phyloP scores from a whole-genome alignment of 106 monocot species.

The Agapanthus africanus region DNA sequence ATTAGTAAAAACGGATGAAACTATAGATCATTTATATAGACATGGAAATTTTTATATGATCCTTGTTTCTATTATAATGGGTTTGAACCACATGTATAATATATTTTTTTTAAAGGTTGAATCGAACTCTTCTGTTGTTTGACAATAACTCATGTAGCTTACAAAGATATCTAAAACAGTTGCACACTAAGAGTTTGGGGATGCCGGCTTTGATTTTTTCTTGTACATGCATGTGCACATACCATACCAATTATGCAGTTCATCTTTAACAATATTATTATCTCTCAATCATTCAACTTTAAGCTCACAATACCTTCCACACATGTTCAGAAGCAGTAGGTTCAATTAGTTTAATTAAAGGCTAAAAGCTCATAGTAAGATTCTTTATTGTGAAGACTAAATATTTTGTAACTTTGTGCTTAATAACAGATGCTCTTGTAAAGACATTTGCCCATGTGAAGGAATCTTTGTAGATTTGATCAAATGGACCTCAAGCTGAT shows the following conservation, averaged over 20 bases:
- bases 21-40: neutral
- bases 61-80: neutral
- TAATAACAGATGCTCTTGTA: neutral
- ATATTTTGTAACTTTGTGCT: too few species aligned
- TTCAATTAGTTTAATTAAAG: neutral
- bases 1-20: neutral
- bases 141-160: neutral
- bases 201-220: neutral
- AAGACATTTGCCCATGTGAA: neutral
- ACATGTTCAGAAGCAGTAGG: neutral
- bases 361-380: neutral
- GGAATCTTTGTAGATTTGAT: too few species aligned
- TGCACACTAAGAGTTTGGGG: neutral
- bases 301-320: too few species aligned
- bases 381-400: neutral
- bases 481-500: neutral
- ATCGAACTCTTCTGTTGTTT: neutral
- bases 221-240: too few species aligned
- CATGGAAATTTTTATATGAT: neutral
- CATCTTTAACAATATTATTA: too few species aligned
- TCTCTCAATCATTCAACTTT: too few species aligned
- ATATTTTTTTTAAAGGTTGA: neutral
- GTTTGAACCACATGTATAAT: neutral
- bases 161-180: too few species aligned
- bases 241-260: too few species aligned